These are phyloP conservation scores for Xylaria sp. DNA, from an alignment of 2,329 filamentous ascomycete species.

Conservation along the genomic window DNA sequence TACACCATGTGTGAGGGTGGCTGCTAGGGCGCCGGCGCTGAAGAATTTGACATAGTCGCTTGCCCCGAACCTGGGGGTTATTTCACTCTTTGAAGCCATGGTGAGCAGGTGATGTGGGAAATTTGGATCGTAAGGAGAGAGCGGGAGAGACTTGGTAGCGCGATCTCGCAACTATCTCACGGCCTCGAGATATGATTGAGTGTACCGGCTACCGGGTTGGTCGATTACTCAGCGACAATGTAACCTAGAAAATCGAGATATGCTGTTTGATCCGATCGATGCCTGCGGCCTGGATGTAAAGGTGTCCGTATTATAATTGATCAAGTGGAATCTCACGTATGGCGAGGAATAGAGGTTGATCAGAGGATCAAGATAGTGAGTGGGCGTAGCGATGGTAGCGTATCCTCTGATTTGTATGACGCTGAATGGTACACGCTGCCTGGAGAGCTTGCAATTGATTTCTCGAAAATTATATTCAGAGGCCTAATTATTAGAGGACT, in stretches of 20 bases:
- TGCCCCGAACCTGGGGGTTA: slow-evolving; percentile 54
- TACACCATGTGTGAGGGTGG: slow-evolving; percentile 64
- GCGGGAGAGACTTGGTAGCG: background rate
- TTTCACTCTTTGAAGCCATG: slow-evolving; percentile 40
- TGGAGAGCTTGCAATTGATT: background rate
- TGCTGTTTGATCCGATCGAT: background rate
- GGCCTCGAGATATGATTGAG: background rate
- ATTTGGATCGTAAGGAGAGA: background rate
- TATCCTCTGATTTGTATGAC: background rate
- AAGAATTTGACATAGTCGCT: slow-evolving; percentile 65
- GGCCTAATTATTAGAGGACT: background rate
- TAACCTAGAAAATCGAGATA: background rate
- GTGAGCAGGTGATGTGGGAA: background rate
- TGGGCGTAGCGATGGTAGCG: background rate
- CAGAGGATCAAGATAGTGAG: background rate
- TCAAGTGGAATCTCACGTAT: too few species aligned
- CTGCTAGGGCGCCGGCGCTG: slow-evolving; percentile 63
- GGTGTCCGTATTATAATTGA: background rate
- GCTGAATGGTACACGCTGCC: background rate
- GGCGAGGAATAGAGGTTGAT: background rate
- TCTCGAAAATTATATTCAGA: background rate
- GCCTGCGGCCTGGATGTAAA: background rate
- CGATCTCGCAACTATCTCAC: background rate
- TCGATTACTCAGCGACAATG: slow-evolving; percentile 43
- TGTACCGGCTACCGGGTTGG: slow-evolving; percentile 5